Base-by-base conservation (phyloP, 2,329 filamentous ascomycete genomes). In the Aspergillus fumigatus region DNA sequence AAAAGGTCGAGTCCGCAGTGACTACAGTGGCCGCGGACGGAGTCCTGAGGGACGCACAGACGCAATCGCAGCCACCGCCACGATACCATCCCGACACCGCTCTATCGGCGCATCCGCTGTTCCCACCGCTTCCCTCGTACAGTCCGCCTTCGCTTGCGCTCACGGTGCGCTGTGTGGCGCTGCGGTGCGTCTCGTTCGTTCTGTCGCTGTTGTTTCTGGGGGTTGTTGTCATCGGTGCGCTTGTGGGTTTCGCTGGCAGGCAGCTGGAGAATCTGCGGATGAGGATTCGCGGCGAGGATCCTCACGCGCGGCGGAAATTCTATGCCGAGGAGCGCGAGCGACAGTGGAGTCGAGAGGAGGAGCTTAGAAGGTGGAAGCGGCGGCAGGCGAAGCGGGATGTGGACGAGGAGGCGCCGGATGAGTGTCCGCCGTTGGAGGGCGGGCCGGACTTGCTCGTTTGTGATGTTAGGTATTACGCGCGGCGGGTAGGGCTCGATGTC, bases 391-490 rank as follows among this genome's bases (percentile, higher is more conserved):
- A 69, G n/a, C 63, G 62, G 74, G 66, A 78, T 70, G 58, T 77
- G 17, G 75, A 77, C 52, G 67, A 73, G 55, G 65, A 70, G 41
- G 57, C 55, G 2, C 64, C 73, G 21, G 69, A 75, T 10, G 82
- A 84, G n/a, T 95, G 84, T 62, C 73, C 84, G 1, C 89, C 90
- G 0, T 85, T 88, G 2, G 91, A 94, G 73, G 91, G 91, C 17
- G 92, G 92, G 0, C 84, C 82, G 6, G 93, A 97, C 71, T 87
- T 84, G 3, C 77, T 97, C 7, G 75, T 89, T 7, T 90, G 89
- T 66, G 89, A 97, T 65, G 84, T 92, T 21, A 82, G 82, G 2
- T 94, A 97, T 70, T 97, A 97, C 69, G 92, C 93, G 1, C 82
- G 90, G 21, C 82, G 92, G 11, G 91, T 96, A 14, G 93, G 93